Evolutionary conservation across 2,329 filamentous ascomycete species (phyloP).

Genomic region (Orbilia javanica): DNA sequence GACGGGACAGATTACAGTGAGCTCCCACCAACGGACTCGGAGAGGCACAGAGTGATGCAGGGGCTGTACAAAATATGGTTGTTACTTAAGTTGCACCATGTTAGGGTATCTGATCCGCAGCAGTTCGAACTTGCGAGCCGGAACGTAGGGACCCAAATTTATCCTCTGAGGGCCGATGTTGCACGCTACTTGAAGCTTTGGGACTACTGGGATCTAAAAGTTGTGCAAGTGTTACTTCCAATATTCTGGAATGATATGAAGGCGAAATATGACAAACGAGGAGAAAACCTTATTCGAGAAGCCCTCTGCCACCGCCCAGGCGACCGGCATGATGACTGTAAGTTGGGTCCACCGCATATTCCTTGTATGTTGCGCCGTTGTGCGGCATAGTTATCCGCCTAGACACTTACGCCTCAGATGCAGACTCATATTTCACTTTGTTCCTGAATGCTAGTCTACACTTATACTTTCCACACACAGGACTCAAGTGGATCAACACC

Average conservation of each 20-base stretch:
- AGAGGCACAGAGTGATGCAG: conserved; percentile 11
- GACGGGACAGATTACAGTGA: neutral
- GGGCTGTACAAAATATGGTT: conserved; percentile 26
- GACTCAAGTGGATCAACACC: neutral
- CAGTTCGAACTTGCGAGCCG: neutral
- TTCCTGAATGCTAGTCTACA: conserved; percentile 26
- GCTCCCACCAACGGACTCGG: conserved; percentile 10
- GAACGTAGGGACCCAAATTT: neutral
- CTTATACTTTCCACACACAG: conserved; percentile 6
- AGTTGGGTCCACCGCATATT: neutral
- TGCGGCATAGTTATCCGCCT: too few relatives aligned
- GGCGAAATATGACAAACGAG: neutral
- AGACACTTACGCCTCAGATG: neutral
- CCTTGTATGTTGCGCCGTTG: neutral
- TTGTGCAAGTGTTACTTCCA: conserved; percentile 22
- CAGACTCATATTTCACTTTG: neutral
- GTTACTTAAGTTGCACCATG: conserved; percentile 18
- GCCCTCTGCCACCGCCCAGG: neutral
- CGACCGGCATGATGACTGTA: neutral
- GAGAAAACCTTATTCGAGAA: neutral
- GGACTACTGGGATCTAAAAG: conserved; percentile 36
- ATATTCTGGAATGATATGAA: conserved; percentile 35
- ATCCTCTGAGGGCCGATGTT: conserved; percentile 14
- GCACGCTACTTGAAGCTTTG: conserved; percentile 19
- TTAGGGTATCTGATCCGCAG: neutral